Base-by-base conservation (phyloP, 2,329 filamentous ascomycete genomes). In the Aspergillus alliaceus region DNA sequence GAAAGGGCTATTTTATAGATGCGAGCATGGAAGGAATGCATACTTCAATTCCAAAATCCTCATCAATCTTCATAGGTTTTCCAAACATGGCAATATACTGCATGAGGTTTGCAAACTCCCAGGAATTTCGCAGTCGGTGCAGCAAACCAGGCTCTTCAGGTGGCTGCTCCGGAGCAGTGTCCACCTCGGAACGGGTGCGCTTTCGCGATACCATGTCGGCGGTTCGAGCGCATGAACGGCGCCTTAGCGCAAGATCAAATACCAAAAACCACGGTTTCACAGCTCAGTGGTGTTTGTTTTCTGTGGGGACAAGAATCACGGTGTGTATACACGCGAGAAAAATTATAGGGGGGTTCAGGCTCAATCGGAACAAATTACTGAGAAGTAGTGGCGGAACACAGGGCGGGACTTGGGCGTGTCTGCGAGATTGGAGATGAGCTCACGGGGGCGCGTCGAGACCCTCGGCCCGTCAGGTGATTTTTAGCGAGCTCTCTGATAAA, bases 41-140 rank as follows among this genome's bases (percentile, higher is more conserved):
- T 85, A 96, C 95, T 79, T 98, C 93, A 63, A 97, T 90, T 69
- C 93, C 91, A 61, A 97, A 83, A 69, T 89, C 87, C 61, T 96
- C 90, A 66, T 95, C 89, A 64, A 98, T 90, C 78, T 96, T 97
- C 72, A 96, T 87, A 42, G 87, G 87, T 68, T 89, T 87, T 60
- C 93, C 93, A 74, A 99, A 99, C 39, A 93, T 85, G 72, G 88
- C 90, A 59, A 98, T 90, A 84, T 92, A 99, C 77, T 99, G 93
- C 77, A 89, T 92, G 7, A 98, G 79, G 69, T 92, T 93, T 59
- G 93, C 91, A 76, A 98, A 97, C 75, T 97, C 90, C 93, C 93
- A 98, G 83, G 90, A 92, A 72, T 90, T 95, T 61, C 93, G 86
- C 64, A 98, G 84, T 63, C 82, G 86, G 57, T 86, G 79, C 27